Evolutionary conservation across 148 eudicot genomes (phyloP), one percentile per base, ranked within the genome.

Genomic region (Amaranthus cruentus): DNA sequence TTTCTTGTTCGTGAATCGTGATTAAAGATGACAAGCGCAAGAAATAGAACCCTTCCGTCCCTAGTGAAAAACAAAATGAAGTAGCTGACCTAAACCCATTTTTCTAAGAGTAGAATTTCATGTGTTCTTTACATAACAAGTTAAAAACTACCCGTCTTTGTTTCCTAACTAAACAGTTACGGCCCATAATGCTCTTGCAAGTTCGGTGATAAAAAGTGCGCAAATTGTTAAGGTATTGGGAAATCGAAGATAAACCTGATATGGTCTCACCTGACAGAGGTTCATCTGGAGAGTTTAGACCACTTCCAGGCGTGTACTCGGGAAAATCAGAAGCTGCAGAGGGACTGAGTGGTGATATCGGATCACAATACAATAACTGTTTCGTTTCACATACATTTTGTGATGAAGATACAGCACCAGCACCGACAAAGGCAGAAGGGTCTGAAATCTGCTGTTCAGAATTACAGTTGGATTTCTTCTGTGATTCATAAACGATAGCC

Each of bases 271-370:
- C 70, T 66, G 83, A 81, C 38, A 77, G 87, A 56, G 83, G 81
- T 62, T 89, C 85, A 69, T 85, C 87, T 3, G 80, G 80, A 46
- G 89, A 80, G 75, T 82, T 82, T 79, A 87, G 83, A 65, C 90
- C 84, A 15, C 79, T 76, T 58, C 66, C 67, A 69, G 83, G 84
- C 74, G 88, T 80, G 60, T 70, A 78, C 21, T 87, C 90, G 3
- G 77, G 71, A 56, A 84, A 82, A 58, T 80, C 81, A 21, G 90
- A 89, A 47, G 90, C 84, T 53, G 81, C 76, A 70, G 97, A 88
- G 48, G 85, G 86, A 73, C 95, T 86, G 11, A 85, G 74, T 46
- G 97, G 96, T 55, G 97, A 92, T 55, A 86, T 71, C 1, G 89
- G 85, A 68, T 92, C 92, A 49, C 84, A 87, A 79, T 53, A 81